Evolutionary conservation across 306 rosid species (phyloP).

Genomic region (Cucurbita ficifolia): DNA sequence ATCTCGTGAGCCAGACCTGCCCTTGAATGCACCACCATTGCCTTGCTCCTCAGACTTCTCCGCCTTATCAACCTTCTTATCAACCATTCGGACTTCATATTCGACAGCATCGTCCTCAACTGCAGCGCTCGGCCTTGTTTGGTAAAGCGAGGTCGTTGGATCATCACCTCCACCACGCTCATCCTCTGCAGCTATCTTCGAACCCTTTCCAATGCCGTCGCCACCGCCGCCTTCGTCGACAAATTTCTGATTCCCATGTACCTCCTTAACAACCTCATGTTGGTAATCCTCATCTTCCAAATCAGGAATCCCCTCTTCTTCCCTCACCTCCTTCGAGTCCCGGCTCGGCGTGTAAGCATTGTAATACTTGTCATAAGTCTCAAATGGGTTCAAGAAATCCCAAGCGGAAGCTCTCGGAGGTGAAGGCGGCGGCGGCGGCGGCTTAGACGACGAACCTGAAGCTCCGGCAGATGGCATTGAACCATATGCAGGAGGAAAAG

Average conservation of each 20-base stretch:
- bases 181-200: slow-evolving; percentile 10
- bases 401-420: slow-evolving; percentile 63
- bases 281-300: slow-evolving; percentile 73
- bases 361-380: slow-evolving; percentile 27
- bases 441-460: slow-evolving; percentile 33
- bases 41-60: slow-evolving; percentile 39
- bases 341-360: slow-evolving; percentile 50
- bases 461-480: slow-evolving; percentile 15
- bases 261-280: slow-evolving; percentile 70
- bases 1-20: slow-evolving; percentile 35
- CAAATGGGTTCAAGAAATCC: slow-evolving; percentile 67
- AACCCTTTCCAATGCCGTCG: slow-evolving; percentile 11
- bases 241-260: slow-evolving; percentile 45
- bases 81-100: slow-evolving; percentile 47
- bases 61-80: slow-evolving; percentile 59
- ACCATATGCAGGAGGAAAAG: slow-evolving; percentile 21
- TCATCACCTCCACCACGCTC: slow-evolving; percentile 9
- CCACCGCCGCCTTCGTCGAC: slow-evolving; percentile 15
- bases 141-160: slow-evolving; percentile 22
- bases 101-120: slow-evolving; percentile 29
- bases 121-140: slow-evolving; percentile 28
- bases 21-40: slow-evolving; percentile 31
- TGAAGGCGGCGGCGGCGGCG: slow-evolving; percentile 72
- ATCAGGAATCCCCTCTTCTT: slow-evolving; percentile 93
- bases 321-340: slow-evolving; percentile 65